A percentile compares a stretch with the other conserved stretches of the same genome.
Evolutionary conservation across 225 moss, liverwort and hornwort genomes (phyloP).

Genomic region (Pseudoscleropodium purum): DNA sequence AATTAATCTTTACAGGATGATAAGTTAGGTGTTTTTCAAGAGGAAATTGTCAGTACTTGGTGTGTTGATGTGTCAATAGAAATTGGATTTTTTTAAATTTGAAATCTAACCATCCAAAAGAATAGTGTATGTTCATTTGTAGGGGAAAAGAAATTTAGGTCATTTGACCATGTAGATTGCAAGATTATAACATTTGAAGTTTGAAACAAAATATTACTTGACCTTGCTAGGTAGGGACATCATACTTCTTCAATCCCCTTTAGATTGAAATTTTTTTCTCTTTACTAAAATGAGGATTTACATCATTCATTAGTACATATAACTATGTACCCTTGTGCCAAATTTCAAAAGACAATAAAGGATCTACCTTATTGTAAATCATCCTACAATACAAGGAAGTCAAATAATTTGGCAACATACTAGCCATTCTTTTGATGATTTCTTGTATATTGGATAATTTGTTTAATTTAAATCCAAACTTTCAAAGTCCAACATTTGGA

Average conservation of each 20-base stretch:
- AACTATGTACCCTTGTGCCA: accelerated
- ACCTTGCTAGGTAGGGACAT: accelerated
- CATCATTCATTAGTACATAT: background rate
- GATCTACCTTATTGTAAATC: background rate
- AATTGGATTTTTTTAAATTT: background rate
- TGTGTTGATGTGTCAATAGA: too few relatives aligned
- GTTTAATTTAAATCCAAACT: too few relatives aligned
- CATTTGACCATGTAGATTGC: background rate
- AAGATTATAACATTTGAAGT: background rate
- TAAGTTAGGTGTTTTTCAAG: too few relatives aligned
- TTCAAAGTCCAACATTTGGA: background rate
- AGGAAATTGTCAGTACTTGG: too few relatives aligned
- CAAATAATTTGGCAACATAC: background rate
- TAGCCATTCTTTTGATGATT: background rate
- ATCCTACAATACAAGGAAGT: background rate
- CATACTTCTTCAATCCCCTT: background rate
- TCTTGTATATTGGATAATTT: accelerated
- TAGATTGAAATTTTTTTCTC: background rate
- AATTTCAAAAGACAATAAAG: background rate
- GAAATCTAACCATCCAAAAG: accelerated
- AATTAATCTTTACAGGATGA: background rate
- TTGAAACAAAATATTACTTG: background rate
- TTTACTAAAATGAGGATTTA: too few relatives aligned
- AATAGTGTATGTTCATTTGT: background rate
- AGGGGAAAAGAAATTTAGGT: background rate